Conservation (phyloP, 495 filamentous ascomycete species). For the Massariosphaeria phaeospora region DNA sequence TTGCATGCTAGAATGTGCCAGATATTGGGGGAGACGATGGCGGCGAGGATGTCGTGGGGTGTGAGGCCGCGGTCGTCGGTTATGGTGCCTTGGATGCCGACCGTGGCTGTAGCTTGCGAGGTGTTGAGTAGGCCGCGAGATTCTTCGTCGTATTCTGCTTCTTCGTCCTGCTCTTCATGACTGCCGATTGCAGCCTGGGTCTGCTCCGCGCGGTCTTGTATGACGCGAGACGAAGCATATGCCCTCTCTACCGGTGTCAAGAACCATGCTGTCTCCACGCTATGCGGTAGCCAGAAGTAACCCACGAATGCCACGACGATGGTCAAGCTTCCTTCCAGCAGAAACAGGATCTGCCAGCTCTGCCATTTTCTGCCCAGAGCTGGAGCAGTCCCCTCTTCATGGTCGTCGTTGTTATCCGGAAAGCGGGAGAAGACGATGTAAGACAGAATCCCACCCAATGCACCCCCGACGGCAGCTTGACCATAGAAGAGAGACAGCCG, state of each 20-base stretch:
- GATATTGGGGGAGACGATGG: constrained; percentile 50
- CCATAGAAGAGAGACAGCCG: constrained; percentile 54
- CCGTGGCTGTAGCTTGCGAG: constrained; percentile 5
- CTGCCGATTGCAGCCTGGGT: neutral
- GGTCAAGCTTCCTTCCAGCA: constrained; percentile 52
- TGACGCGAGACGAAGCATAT: constrained; percentile 43
- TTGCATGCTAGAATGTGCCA: constrained; percentile 51
- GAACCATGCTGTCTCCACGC: constrained; percentile 53
- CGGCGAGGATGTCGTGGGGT: constrained; percentile 46
- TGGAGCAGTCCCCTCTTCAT: constrained; percentile 9
- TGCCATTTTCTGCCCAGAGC: constrained; percentile 32
- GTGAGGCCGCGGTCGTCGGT: constrained; percentile 43
- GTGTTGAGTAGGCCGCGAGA: constrained; percentile 24
- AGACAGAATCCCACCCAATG: constrained; percentile 49
- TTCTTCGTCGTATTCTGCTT: constrained; percentile 27
- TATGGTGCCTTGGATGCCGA: neutral
- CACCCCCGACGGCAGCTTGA: constrained; percentile 54
- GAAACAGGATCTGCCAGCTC: constrained; percentile 54
- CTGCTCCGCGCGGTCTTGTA: constrained; percentile 27
- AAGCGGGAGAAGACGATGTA: constrained; percentile 43
- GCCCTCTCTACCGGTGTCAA: constrained; percentile 43
- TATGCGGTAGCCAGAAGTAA: constrained; percentile 50
- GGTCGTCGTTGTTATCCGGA: constrained; percentile 1
- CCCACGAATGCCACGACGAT: constrained; percentile 46
- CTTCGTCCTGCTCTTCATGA: constrained; percentile 18